These are phyloP conservation scores for Stipa capillata DNA, from an alignment of 176 grass and related monocot species.

Conservation along the genomic window DNA sequence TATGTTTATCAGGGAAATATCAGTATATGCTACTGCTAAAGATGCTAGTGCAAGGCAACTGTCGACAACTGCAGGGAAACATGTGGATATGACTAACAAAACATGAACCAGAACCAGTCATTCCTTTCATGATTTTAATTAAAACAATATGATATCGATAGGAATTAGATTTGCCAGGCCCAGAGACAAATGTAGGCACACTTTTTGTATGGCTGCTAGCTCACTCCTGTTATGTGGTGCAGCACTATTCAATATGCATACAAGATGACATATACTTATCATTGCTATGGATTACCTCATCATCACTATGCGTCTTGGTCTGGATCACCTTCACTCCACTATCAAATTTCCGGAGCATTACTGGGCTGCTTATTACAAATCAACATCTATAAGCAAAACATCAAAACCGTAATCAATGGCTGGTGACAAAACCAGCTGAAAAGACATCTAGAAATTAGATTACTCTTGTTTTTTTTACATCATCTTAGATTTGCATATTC, in stretches of 20 bases:
- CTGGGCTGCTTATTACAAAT: conserved; percentile 72
- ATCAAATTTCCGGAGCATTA: conserved; percentile 97
- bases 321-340: conserved; percentile 99
- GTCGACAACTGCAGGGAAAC: not conserved
- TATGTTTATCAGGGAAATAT: conserved; percentile 9
- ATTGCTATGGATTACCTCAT: conserved; percentile 50
- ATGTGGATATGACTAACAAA: not conserved
- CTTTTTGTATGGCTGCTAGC: not conserved
- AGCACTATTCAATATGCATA: not conserved
- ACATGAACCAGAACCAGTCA: conserved; percentile 4
- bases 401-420: conserved; percentile 39
- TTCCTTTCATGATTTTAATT: not conserved
- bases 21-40: conserved; percentile 4
- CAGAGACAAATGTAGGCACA: not conserved
- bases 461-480: not conserved
- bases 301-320: conserved; percentile 95
- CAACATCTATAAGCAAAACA: conserved; percentile 61
- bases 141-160: not conserved
- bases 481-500: conserved; percentile 22
- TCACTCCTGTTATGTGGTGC: conserved; percentile 2
- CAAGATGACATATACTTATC: not conserved
- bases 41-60: not conserved
- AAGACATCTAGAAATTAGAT: conserved; percentile 2
- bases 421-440: conserved; percentile 36
- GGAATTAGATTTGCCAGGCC: not conserved